A percentile compares a stretch with the other conserved stretches of the same genome.
phyloP scores from a whole-genome alignment of 2,329 filamentous ascomycete genomes.

The Neocatenulostroma microsporum region DNA sequence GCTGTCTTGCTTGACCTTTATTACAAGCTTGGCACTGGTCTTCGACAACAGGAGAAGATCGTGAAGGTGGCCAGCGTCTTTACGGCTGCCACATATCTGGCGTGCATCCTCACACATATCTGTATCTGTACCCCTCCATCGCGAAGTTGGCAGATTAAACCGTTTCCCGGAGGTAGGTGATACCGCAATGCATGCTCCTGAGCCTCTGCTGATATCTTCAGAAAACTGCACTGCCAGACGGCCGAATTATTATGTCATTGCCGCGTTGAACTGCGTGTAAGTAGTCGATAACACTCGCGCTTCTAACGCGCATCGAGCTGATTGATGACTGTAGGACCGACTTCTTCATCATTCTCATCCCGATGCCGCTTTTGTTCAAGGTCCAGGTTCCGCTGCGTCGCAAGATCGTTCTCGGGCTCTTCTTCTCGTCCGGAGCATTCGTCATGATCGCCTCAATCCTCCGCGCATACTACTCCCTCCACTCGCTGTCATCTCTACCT shows the following conservation, averaged over 20 bases:
- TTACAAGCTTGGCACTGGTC: slow-evolving; percentile 22
- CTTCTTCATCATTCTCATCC: slow-evolving; percentile 51
- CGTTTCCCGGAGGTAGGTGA: slow-evolving; percentile 18
- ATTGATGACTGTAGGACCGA: slow-evolving; percentile 47
- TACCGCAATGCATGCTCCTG: no score
- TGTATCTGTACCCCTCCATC: slow-evolving; percentile 25
- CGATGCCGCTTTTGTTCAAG: slow-evolving; percentile 47
- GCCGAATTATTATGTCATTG: slow-evolving; percentile 52
- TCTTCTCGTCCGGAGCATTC: slow-evolving; percentile 47
- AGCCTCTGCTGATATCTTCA: no score
- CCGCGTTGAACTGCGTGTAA: slow-evolving; percentile 49
- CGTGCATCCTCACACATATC: slow-evolving; percentile 24
- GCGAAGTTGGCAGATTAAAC: slow-evolving; percentile 29
- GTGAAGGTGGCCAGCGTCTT: slow-evolving; percentile 20
- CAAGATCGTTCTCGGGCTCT: slow-evolving; percentile 45
- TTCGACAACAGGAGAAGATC: slow-evolving; percentile 20
- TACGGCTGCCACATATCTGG: slow-evolving; percentile 22
- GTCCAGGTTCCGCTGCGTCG: slow-evolving; percentile 45
- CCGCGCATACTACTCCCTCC: slow-evolving; percentile 43
- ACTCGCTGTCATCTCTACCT: slow-evolving; percentile 32
- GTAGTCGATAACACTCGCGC: no score
- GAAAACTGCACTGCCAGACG: slow-evolving; percentile 25
- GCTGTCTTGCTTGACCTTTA: slow-evolving; percentile 28
- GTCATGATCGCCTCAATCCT: slow-evolving; percentile 41
- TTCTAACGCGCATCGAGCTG: no score